Percentiles rank a stretch among this genome's conserved stretches.
These are phyloP conservation scores for Paramecium caudatum DNA, from an alignment of 73 alveolate species.

Conservation along the genomic window DNA sequence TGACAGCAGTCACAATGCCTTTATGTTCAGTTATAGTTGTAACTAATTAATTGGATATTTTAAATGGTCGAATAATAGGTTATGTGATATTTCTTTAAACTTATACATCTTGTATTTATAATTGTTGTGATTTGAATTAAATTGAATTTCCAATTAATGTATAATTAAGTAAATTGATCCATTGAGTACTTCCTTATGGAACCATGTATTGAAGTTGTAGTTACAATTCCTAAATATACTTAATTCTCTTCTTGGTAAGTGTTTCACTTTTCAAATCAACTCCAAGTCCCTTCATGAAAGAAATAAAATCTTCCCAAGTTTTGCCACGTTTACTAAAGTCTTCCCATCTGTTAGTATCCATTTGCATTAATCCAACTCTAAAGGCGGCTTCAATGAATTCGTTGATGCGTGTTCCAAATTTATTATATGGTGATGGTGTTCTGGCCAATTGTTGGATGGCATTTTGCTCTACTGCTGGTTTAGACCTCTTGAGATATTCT, in stretches of 20 bases:
- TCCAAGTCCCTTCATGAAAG: too few species aligned
- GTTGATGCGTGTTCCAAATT: background rate
- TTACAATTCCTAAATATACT: background rate
- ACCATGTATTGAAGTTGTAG: background rate
- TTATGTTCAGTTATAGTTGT: conserved; percentile 23
- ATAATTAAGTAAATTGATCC: background rate
- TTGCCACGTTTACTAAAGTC: background rate
- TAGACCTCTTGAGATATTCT: background rate
- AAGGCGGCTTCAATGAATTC: conserved; percentile 28
- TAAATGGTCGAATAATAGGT: background rate
- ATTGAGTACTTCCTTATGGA: background rate
- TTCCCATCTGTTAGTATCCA: background rate
- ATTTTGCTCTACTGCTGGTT: too few species aligned
- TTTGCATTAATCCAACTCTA: background rate
- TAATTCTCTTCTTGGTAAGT: too few species aligned
- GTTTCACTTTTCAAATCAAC: too few species aligned
- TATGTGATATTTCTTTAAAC: background rate
- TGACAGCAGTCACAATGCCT: background rate
- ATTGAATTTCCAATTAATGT: background rate
- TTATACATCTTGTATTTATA: background rate
- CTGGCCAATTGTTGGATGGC: background rate
- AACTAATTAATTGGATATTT: background rate
- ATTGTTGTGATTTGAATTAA: background rate
- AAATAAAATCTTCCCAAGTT: conserved; percentile 19
- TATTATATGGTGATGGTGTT: background rate